Percentiles rank a stretch among this genome's conserved stretches.
phyloP scores from a whole-genome alignment of 352 stramenopile species.

The Pythium pyrilobum region DNA sequence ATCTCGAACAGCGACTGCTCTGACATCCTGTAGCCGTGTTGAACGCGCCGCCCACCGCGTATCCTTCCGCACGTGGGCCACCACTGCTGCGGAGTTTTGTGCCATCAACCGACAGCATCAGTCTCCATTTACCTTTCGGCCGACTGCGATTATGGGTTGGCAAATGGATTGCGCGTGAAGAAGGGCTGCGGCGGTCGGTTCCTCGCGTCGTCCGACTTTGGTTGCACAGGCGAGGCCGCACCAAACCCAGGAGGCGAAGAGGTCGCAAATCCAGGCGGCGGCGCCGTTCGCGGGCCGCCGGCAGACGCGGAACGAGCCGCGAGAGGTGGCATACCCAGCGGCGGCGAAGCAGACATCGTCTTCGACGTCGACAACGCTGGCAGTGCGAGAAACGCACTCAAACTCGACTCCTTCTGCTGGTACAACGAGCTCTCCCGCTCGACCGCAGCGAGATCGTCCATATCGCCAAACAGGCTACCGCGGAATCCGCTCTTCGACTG shows the following conservation, averaged over 20 bases:
- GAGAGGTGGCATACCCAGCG: not conserved
- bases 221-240: not conserved
- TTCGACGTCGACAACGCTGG: slow-evolving; percentile 7
- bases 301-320: slow-evolving; percentile 16
- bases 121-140: not conserved
- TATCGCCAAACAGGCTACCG: slow-evolving; percentile 32
- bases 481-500: not conserved
- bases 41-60: no score
- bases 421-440: slow-evolving; percentile 65
- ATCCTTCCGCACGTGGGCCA: no score
- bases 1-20: no score
- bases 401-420: slow-evolving; percentile 64
- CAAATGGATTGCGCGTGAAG: slow-evolving; percentile 53
- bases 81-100: no score
- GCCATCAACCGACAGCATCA: no score
- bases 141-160: slow-evolving; percentile 39
- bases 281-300: slow-evolving; percentile 24
- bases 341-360: slow-evolving; percentile 9
- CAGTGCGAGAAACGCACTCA: slow-evolving; percentile 56
- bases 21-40: no score
- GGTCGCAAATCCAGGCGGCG: slow-evolving; percentile 25
- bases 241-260: slow-evolving; percentile 23
- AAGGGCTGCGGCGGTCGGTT: slow-evolving; percentile 29
- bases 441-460: slow-evolving; percentile 66
- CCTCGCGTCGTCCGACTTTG: no score